These are phyloP conservation scores for Colletotrichum plurivorum DNA, from an alignment of 2,329 filamentous ascomycete genomes.

Conservation along the genomic window DNA sequence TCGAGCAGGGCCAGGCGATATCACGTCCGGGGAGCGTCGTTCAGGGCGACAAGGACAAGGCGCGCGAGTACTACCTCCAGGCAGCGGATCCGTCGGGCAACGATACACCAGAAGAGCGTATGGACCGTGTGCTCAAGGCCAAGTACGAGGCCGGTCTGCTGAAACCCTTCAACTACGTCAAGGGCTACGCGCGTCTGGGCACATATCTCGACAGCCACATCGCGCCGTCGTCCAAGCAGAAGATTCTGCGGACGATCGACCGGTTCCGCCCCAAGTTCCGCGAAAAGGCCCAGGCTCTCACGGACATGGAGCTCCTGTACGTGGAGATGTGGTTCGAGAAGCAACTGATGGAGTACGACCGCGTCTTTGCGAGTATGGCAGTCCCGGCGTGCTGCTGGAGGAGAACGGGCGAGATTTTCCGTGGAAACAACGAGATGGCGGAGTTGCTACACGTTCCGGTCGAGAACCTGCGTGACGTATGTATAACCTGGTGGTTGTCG, in stretches of 20 bases:
- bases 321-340: slow-evolving; percentile 99
- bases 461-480: slow-evolving; percentile 89
- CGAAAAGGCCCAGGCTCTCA: slow-evolving; percentile 92
- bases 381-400: slow-evolving; percentile 98
- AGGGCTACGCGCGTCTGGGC: slow-evolving; percentile 90
- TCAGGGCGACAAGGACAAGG: slow-evolving; percentile 79
- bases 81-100: slow-evolving; percentile 93
- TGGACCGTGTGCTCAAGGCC: slow-evolving; percentile 93
- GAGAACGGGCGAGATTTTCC: slow-evolving; percentile 95
- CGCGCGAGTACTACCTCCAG: slow-evolving; percentile 95
- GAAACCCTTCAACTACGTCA: slow-evolving; percentile 98
- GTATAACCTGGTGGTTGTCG: slow-evolving; percentile 51
- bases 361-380: slow-evolving; percentile 98
- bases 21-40: slow-evolving; percentile 73
- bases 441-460: slow-evolving; percentile 95
- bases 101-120: slow-evolving; percentile 90
- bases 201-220: slow-evolving; percentile 94
- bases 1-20: slow-evolving; percentile 67
- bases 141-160: slow-evolving; percentile 97
- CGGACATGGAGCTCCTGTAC: slow-evolving; percentile 92
- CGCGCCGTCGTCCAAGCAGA: slow-evolving; percentile 84
- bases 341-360: slow-evolving; percentile 96
- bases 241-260: slow-evolving; percentile 92
- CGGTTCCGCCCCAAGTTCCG: slow-evolving; percentile 96
- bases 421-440: slow-evolving; percentile 99